Evolutionary conservation across 345 rosid species (phyloP).

Genomic region (Eucalyptus brandiana): DNA sequence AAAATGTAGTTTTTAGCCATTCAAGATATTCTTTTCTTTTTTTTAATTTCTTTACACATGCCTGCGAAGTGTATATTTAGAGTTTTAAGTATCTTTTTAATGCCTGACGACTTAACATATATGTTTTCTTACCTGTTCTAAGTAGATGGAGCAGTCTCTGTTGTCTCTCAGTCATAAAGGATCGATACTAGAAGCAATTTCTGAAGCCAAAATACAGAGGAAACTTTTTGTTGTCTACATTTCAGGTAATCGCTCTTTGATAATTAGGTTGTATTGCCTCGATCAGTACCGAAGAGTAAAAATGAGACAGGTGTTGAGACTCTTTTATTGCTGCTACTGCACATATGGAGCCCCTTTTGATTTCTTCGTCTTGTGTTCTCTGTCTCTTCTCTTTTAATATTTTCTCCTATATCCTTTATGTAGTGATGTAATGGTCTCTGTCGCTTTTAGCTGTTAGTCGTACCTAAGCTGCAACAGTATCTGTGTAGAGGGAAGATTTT

Average conservation of each 20-base stretch:
- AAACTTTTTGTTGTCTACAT: constrained; percentile 81
- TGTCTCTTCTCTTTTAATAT: neutral
- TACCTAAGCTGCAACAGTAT: neutral
- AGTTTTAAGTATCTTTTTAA: neutral
- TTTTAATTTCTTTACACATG: neutral
- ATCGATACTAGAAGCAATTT: constrained; percentile 59
- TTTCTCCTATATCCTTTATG: neutral
- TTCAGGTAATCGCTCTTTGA: constrained; percentile 29
- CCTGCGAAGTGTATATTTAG: neutral
- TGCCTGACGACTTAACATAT: neutral
- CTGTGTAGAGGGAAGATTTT: neutral
- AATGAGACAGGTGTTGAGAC: neutral
- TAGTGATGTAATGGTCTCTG: neutral
- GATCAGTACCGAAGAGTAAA: neutral
- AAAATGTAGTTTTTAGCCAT: neutral
- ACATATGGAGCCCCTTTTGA: neutral
- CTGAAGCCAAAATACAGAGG: constrained; percentile 57
- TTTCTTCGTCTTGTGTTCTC: neutral
- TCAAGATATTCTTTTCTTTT: neutral
- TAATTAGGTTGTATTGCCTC: neutral
- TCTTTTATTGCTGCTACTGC: neutral
- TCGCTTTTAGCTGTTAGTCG: neutral
- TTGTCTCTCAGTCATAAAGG: constrained; percentile 54
- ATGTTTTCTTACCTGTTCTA: neutral
- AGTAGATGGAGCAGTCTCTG: constrained; percentile 53